These are phyloP conservation scores for Coprinellus aureogranulatus DNA, from an alignment of 768 basidiomycete species.

Conservation along the genomic window DNA sequence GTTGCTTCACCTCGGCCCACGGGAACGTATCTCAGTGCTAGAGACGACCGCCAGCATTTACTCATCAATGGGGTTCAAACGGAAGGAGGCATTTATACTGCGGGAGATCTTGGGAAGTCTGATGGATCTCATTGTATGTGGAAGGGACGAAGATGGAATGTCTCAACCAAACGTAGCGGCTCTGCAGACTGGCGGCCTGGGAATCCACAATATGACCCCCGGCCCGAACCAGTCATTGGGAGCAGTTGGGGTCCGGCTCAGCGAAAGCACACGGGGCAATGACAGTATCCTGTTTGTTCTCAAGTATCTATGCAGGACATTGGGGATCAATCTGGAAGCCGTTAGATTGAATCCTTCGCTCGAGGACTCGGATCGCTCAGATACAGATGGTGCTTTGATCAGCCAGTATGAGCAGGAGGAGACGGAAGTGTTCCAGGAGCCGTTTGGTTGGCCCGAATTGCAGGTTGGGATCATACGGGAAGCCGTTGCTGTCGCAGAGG, in stretches of 20 bases:
- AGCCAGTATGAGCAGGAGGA: slow-evolving; percentile 39
- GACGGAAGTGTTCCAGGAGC: slow-evolving; percentile 41
- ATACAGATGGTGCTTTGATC: slow-evolving; percentile 2
- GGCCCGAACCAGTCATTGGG: slow-evolving; percentile 40
- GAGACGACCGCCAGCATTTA: slow-evolving; percentile 74
- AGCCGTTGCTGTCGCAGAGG: slow-evolving; percentile 86
- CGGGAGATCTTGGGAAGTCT: slow-evolving; percentile 84
- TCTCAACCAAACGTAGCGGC: slow-evolving; percentile 37
- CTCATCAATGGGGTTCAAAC: slow-evolving; percentile 74
- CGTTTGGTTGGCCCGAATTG: slow-evolving; percentile 91
- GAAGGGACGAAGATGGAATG: slow-evolving; percentile 67
- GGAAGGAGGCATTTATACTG: slow-evolving; percentile 86
- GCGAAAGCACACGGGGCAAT: slow-evolving; percentile 78
- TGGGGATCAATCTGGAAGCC: slow-evolving; percentile 79
- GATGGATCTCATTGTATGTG: slow-evolving; percentile 84
- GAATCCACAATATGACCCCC: slow-evolving; percentile 44
- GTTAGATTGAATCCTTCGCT: slow-evolving; percentile 44
- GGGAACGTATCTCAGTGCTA: slow-evolving; percentile 70
- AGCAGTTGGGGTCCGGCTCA: slow-evolving; percentile 66
- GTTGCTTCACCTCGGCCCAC: slow-evolving; percentile 74
- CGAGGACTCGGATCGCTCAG: slow-evolving; percentile 16
- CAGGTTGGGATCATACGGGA: slow-evolving; percentile 93
- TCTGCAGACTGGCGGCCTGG: slow-evolving; percentile 43
- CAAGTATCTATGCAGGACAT: slow-evolving; percentile 69
- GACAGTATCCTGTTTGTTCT: slow-evolving; percentile 74